Percentiles rank a stretch among this genome's conserved stretches.
Evolutionary conservation across 495 filamentous ascomycete genomes (phyloP).

Genomic region (Podospora anserina): DNA sequence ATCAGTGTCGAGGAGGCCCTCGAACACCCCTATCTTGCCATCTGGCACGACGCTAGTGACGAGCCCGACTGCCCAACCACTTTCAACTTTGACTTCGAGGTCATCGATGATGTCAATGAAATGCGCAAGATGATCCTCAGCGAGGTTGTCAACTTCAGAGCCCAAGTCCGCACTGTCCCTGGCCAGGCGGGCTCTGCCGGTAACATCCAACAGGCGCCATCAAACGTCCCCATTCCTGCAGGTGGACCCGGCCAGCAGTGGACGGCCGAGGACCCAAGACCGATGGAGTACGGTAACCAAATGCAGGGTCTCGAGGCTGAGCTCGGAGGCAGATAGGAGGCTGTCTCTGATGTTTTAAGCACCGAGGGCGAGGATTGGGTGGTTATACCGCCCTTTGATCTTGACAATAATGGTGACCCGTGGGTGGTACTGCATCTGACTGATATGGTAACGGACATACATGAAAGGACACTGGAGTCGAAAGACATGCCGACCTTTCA

Average conservation of each 20-base stretch:
- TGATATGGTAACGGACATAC: background rate
- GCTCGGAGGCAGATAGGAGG: conserved; percentile 55
- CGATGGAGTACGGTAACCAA: conserved; percentile 66
- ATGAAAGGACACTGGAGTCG: background rate
- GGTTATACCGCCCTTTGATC: background rate
- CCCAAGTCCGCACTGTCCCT: conserved; percentile 65
- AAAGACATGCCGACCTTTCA: background rate
- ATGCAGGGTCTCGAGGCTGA: conserved; percentile 76
- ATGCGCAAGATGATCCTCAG: conserved; percentile 98
- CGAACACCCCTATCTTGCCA: conserved; percentile 91
- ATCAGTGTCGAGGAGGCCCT: conserved; percentile 91
- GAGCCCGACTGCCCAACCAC: conserved; percentile 89
- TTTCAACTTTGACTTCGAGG: conserved; percentile 98
- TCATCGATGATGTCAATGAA: conserved; percentile 84
- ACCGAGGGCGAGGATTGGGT: background rate
- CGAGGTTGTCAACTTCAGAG: conserved; percentile 81
- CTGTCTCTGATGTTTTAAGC: background rate
- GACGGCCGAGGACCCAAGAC: conserved; percentile 80
- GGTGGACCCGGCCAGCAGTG: conserved; percentile 60
- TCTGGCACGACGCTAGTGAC: conserved; percentile 97
- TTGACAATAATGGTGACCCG: background rate
- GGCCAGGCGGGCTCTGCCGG: conserved; percentile 31
- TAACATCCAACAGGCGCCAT: conserved; percentile 31
- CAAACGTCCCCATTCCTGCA: conserved; percentile 67
- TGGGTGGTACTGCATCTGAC: background rate